Evolutionary conservation across 208 protist species (phyloP), one percentile per base, ranked within the genome.

Genomic region (Leishmania major): DNA sequence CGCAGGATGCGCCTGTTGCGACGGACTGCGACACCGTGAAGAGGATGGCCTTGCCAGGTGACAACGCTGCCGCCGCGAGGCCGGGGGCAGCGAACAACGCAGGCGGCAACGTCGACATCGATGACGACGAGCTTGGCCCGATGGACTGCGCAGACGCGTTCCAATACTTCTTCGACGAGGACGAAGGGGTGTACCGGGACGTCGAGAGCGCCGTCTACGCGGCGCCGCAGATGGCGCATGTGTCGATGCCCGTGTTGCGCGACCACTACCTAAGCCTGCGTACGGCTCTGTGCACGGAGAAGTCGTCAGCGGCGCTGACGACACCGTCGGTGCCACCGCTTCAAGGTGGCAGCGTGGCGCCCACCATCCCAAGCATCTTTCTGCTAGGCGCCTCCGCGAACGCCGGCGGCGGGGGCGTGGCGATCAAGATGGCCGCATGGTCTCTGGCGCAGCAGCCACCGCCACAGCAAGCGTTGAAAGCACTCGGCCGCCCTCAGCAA

Each of bases 111-210:
- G 49, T 35, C 19, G 57, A 10, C 75, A 28, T 43, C 19, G 80
- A 59, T 15, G 84, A 75, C 13, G 69, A 60, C 66, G 84, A 83
- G 57, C 57, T 92, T 45, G 85, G 85, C 25, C 81, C 89, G 19
- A 86, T 92, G 85, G 89, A 92, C 85, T 92, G 89, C 60, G 89
- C 85, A 0, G 89, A 92, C 49, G 89, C 89, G 25, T 88, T 84
- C 37, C 67, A 83, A 49, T 91, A 91, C 83, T 92, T 80, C 75
- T 87, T 81, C 75, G 69, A 80, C 25, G 47, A 60, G 1, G 82
- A 84, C 37, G 76, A 69, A 35, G 59, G n/a, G 13, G 78, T 70
- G 31, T 89, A 88, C 75, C 10, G 66, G 25, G 53, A 82, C 22
- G 57, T 80, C 35, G 89, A 92, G 71, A 92, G 89, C 53, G 72